Evolutionary conservation across 768 basidiomycete genomes (phyloP), one percentile per base, ranked within the genome.

Genomic region (Exsudoporus frostii): DNA sequence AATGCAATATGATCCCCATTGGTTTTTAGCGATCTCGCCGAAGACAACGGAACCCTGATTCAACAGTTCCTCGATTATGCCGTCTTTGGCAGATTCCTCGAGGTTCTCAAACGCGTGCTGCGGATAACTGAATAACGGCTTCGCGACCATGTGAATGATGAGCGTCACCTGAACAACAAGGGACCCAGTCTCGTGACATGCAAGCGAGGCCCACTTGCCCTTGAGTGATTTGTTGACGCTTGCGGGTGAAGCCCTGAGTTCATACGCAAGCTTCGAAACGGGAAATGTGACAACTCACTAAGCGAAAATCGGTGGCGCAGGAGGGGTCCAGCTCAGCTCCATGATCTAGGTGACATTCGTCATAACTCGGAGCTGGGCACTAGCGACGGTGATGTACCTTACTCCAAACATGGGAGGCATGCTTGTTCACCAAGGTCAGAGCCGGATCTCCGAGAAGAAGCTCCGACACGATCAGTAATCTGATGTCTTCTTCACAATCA

Each of bases 321-420:
- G 90, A 20, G 87, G 78, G 2, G 88, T 88, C 91, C 91, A 93
- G 5, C 84, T 86, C 32, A 93, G 71, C 67, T 93, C 91, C 91
- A 93, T 93, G 61, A 93, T 90, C 86, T 91, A 48, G 15, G 14
- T 47, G 27, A 22, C 3, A 36, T 39, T n/a, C 11, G 55, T 60
- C 55, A 62, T 32, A 43, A 46, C 34, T 42, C 19, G 32, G 38
- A 48, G 34, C 24, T 34, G 34, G 38, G 32, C 32, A 15, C 19
- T 38, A 40, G 19, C 24, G 59, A 53, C 15, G 7, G 7, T 14
- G 51, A 51, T 34, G 20, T 57, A 88, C 88, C 79, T 92, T 92
- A 72, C 89, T 91, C 90, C 91, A 93, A 30, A 93, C 91, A 66
- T 93, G 91, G 44, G 89, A 90, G 1, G 90, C 90, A 66, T 93